A percentile compares a stretch with the other conserved stretches of the same genome.
Evolutionary conservation across 345 rosid genomes (phyloP).

Genomic region (Eutrema japonicum): DNA sequence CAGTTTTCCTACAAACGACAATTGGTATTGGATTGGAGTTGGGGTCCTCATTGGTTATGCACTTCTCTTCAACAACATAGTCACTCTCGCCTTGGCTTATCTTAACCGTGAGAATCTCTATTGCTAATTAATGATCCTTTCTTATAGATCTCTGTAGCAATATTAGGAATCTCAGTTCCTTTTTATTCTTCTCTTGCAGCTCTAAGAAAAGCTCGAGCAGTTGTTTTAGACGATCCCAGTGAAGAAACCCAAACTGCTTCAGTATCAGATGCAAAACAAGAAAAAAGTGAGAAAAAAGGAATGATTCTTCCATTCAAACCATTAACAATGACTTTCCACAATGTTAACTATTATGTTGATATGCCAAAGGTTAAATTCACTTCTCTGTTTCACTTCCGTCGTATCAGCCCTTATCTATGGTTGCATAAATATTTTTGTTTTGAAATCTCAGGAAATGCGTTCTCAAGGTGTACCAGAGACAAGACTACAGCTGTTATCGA

Average conservation of each 20-base stretch:
- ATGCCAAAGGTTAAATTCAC: slow-evolving; percentile 70
- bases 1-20: slow-evolving; percentile 53
- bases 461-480: slow-evolving; percentile 72
- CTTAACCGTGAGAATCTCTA: slow-evolving; percentile 68
- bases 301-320: slow-evolving; percentile 97
- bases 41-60: slow-evolving; percentile 66
- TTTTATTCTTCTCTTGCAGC: slow-evolving; percentile 54
- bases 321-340: slow-evolving; percentile 84
- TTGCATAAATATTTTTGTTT: background rate
- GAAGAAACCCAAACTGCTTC: slow-evolving; percentile 44
- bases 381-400: background rate
- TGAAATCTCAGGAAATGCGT: slow-evolving; percentile 66
- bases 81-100: slow-evolving; percentile 72
- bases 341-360: slow-evolving; percentile 91
- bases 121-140: background rate
- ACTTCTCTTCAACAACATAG: slow-evolving; percentile 65
- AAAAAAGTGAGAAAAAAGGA: slow-evolving; percentile 61
- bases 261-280: slow-evolving; percentile 15
- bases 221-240: slow-evolving; percentile 48
- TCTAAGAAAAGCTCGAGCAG: slow-evolving; percentile 53
- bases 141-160: slow-evolving; percentile 8
- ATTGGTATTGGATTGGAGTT: slow-evolving; percentile 91
- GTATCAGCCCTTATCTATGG: background rate
- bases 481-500: slow-evolving; percentile 69
- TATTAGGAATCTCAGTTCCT: slow-evolving; percentile 7